Evolutionary conservation across 805 yeast species (phyloP), one percentile per base, ranked within the genome.

Genomic region (Wickerhamiella slavikovae): DNA sequence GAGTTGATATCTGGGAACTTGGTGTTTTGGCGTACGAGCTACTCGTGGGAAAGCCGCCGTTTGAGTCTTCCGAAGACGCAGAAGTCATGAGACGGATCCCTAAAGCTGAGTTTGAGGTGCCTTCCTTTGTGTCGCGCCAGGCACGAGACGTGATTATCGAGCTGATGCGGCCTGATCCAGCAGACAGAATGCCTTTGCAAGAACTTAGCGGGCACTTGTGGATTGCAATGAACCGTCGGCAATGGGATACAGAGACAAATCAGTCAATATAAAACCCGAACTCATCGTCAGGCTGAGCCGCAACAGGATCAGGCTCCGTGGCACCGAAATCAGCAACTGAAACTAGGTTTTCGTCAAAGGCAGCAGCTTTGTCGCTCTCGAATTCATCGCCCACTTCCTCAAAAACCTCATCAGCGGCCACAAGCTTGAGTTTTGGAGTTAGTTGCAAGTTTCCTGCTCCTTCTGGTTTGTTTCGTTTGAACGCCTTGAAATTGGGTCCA

Each of bases 1-100:
- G 61, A 29, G 93, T 80, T 0, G 98, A 85, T 47, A 64, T 75
- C 3, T 85, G 98, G 98, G 79, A 95, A 1, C 55, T 85, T 31
- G 98, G 98, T 0, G 70, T 85, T 2, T 50, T 85, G 22, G 63
- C 82, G 37, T 85, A 74, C 45, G 98, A 85, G 49, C 64, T 89
- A 29, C 52, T 85, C 2, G 82, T 75, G 3, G 96, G 95, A 0
- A 60, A 62, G 27, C 94, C 98, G 0, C 96, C 96, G 0, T 85
- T 85, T 48, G 94, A 82, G 47, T 93, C 78, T 39, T 62, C 60
- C 17, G 71, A 74, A 30, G 74, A 71, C 35, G 37, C 44, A 17
- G 65, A 71, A 12, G 89, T 96, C 0, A 79, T 77, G 47, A 68
- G 68, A 43, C 58, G 89, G 37, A 89, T 89, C 23, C 71, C 74